Evolutionary conservation across 225 moss, liverwort and hornwort genomes (phyloP), one percentile per base, ranked within the genome.

Genomic region (Bryoerythrophyllum caledonicum): DNA sequence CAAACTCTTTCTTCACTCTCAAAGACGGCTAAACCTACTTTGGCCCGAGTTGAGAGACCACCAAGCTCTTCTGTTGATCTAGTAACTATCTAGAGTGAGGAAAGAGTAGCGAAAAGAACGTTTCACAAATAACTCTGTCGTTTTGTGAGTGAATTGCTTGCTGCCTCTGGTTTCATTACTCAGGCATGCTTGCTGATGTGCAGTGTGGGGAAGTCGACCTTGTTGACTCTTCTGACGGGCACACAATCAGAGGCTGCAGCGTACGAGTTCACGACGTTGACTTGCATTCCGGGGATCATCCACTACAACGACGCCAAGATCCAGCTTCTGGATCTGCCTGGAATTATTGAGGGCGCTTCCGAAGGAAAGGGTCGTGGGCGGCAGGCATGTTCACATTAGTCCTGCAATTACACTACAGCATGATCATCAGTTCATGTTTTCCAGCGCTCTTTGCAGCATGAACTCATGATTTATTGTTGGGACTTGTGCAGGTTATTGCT

Each of bases 311-410:
- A 99, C 86, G 99, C 99, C 24, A 99, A 99, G 81, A 99, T 99
- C 65, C 99, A 99, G 82, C 88, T 99, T 70, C 87, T 99, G 54
- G 99, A 99, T 95, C 91, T 99, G 81, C 99, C 99, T 72, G 99
- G 99, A 77, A 99, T 99, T 70, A 99, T 99, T 76, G 99, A 99
- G 81, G 99, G 99, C 72, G 99, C 99, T 63, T 99, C 99, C 60
- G 99, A 99, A 83, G 99, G 99, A 44, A 99, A 95, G 79, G 99
- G 99, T 79, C 95, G 99, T 79, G 99, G 99, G 77, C 93, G 99
- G 75, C 96, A 96, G 94, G 96, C 90, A 88, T 69, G 69, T 69
- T 49, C 48, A 49, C 16, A 4, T 40, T 19, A 52, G 23, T 30
- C n/a, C 38, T 37, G 70, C 34, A 66, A 70, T 77, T 54, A n/a